A percentile compares a stretch with the other conserved stretches of the same genome.
Evolutionary conservation across 1,284 basidiomycete species (phyloP).

Genomic region (Puccinia hordei): DNA sequence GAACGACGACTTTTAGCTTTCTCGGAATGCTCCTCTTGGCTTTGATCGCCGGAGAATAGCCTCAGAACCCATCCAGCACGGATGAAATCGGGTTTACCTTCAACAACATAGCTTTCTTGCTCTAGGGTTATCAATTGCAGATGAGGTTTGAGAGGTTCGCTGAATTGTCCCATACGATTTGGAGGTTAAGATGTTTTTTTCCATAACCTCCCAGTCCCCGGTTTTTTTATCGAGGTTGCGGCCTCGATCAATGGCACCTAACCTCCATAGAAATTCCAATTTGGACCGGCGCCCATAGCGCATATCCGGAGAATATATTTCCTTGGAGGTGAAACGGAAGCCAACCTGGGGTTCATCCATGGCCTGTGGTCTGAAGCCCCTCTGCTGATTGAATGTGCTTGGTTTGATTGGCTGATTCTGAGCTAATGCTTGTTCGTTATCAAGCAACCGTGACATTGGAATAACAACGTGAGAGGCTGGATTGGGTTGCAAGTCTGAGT

Average conservation of each 20-base stretch:
- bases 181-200: conserved; percentile 55
- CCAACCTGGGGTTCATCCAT: conserved; percentile 58
- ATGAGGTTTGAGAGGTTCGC: neutral
- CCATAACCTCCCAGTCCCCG: conserved; percentile 56
- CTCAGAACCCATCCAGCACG: conserved; percentile 58
- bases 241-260: conserved; percentile 57
- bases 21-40: conserved; percentile 55
- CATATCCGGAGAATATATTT: conserved; percentile 57
- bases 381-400: neutral
- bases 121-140: neutral
- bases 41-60: conserved; percentile 57
- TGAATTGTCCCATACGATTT: conserved; percentile 55
- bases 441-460: conserved; percentile 57
- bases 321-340: conserved; percentile 58
- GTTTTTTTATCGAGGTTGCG: conserved; percentile 56
- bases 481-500: conserved; percentile 52
- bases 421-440: conserved; percentile 54
- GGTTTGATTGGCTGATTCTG: conserved; percentile 53
- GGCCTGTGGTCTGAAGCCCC: conserved; percentile 50
- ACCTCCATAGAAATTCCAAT: conserved; percentile 58
- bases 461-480: conserved; percentile 56
- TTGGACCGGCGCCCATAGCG: conserved; percentile 58
- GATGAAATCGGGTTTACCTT: conserved; percentile 52
- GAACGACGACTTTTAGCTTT: conserved; percentile 56
- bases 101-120: neutral